Base-by-base conservation (phyloP, 495 filamentous ascomycete species). In the Rostrohypoxylon terebratum region DNA sequence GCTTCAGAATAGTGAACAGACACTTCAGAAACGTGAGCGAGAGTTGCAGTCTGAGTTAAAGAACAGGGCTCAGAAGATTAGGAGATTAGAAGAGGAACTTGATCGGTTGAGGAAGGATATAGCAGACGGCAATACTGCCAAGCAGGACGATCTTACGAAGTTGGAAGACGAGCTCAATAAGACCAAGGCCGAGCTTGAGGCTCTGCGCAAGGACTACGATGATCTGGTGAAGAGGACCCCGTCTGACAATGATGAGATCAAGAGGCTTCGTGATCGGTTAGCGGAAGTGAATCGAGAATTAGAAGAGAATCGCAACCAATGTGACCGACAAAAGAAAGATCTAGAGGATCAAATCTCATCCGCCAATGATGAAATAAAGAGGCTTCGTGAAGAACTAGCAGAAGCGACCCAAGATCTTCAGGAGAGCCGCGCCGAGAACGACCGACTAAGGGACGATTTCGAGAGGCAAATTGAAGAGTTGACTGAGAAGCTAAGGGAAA, bases 1-100 rank as follows among this genome's bases (percentile, higher is more conserved):
- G 1, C 48, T 63, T 4, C 38, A 18, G 47, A 3, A 13, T 9
- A 61, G 18, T 14, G 7, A 33, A 9, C 16, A 55, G 2, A 20
- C 2, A 18, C 69, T 72, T 5, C 34, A 58, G 16, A 50, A 33
- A 25, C 47, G 38, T 4, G 69, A 72, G 16, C 50, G 34, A 20
- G 65, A 73, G 16, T 59, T 73, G 13, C 59, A 69, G 21, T 44
- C 64, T 9, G 42, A 64, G 14, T 20, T 65, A 0, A 73, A 69
- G 34, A 8, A 20, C 21, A 68, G 7, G 53, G 54, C 34, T 21
- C 38, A 57, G 13, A 48, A 68, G 3, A 21, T 57, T 0, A 67
- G 58, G 36, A 47, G 21, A 8, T 14, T 14, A 10, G 13, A 58
- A 20, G 47, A 62, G 1, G 57, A 68, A 23, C 42, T 69, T 10